phyloP scores from a whole-genome alignment of 495 filamentous ascomycete genomes.

The Chaetomium fimeti region DNA sequence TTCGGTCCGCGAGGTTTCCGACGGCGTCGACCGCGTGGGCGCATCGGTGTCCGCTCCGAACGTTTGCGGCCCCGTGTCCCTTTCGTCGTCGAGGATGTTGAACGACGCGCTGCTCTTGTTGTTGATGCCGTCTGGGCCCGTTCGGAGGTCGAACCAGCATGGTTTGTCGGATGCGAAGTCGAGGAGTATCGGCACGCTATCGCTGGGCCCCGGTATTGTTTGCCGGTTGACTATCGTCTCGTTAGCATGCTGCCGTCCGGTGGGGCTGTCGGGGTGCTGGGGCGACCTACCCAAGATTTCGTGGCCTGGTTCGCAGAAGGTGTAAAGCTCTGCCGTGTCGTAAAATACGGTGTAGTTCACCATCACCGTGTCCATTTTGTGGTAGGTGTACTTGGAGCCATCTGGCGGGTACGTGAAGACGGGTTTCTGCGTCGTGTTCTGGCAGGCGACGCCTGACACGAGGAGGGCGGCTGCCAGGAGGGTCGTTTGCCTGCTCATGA shows the following conservation, averaged over 20 bases:
- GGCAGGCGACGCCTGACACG: neutral
- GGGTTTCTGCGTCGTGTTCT: neutral
- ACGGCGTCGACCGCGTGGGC: neutral
- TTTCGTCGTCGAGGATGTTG: constrained; percentile 11
- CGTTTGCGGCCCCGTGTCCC: neutral
- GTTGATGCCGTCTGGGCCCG: neutral
- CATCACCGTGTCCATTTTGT: constrained; percentile 19
- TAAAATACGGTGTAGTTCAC: constrained; percentile 12
- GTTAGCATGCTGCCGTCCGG: neutral
- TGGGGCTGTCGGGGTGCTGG: neutral
- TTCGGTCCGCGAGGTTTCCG: neutral
- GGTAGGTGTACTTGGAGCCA: constrained; percentile 4
- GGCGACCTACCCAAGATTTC: neutral
- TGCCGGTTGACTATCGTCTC: neutral
- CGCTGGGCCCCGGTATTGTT: constrained; percentile 11
- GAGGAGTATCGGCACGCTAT: constrained; percentile 9
- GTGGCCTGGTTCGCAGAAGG: constrained; percentile 13
- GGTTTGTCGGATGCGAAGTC: constrained; percentile 15
- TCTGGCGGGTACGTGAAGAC: neutral
- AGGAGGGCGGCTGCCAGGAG: neutral
- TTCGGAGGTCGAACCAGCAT: constrained; percentile 18
- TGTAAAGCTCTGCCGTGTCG: constrained; percentile 1
- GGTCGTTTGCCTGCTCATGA: neutral
- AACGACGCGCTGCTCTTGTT: constrained; percentile 1
- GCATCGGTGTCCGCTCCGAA: neutral